phyloP scores from a whole-genome alignment of 108 stramenopile species.

The Nannochloropsis oceanica region DNA sequence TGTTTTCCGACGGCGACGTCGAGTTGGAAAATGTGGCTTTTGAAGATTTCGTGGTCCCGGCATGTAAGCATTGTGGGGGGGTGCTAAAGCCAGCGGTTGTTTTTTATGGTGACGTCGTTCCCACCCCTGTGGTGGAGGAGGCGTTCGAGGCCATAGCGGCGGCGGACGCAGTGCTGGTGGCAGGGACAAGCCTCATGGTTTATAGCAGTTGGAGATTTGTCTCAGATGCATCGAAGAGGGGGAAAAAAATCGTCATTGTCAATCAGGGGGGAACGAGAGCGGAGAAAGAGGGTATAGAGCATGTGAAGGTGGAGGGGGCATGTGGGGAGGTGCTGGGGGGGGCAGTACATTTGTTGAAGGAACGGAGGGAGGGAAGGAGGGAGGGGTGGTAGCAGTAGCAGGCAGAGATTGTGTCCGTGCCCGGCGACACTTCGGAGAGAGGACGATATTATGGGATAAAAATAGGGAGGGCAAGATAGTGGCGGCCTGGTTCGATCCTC shows the following conservation, averaged over 20 bases:
- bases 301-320: constrained; percentile 3
- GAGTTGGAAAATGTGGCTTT: constrained; percentile 42
- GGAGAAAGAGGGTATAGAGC: constrained; percentile 2
- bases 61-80: constrained; percentile 52
- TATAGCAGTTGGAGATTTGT: neutral
- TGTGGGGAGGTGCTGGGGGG: neutral
- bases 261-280: constrained; percentile 21
- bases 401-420: too few relatives aligned
- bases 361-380: too few relatives aligned
- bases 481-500: too few relatives aligned
- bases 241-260: constrained; percentile 8
- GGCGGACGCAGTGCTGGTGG: neutral
- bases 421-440: too few relatives aligned
- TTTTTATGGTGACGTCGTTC: constrained; percentile 80
- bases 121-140: constrained; percentile 37
- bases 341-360: too few relatives aligned
- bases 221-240: constrained; percentile 1
- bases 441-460: too few relatives aligned
- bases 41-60: constrained; percentile 50
- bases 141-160: neutral
- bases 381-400: too few relatives aligned
- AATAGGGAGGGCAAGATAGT: too few relatives aligned
- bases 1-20: constrained; percentile 71
- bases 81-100: constrained; percentile 82
- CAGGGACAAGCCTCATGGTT: neutral